These are phyloP conservation scores for Endothia cerciana DNA, from an alignment of 2,329 filamentous ascomycete species.

Conservation along the genomic window DNA sequence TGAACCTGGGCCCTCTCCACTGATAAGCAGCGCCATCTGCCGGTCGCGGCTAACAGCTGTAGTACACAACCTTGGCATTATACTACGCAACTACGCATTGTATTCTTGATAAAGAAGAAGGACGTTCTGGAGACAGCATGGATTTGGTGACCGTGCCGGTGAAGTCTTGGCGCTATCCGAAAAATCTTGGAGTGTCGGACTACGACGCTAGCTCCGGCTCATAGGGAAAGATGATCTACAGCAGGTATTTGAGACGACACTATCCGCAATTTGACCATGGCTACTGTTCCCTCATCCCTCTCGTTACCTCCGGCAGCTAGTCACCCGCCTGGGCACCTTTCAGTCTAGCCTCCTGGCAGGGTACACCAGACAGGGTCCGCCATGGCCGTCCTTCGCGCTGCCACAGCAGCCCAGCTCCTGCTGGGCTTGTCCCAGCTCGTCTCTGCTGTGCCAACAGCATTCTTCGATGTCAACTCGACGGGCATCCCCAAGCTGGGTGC, in stretches of 20 bases:
- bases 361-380: background rate
- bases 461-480: conserved; percentile 24
- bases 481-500: conserved; percentile 49
- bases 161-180: background rate
- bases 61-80: background rate
- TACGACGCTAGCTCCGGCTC: background rate
- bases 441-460: conserved; percentile 33
- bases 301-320: background rate
- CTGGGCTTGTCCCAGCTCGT: conserved; percentile 39
- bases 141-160: background rate
- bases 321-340: background rate
- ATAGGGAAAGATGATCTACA: background rate
- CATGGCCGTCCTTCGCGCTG: conserved; percentile 21
- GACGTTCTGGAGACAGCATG: background rate
- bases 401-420: conserved; percentile 17
- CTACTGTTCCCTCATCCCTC: background rate
- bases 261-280: no score
- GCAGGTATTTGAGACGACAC: background rate
- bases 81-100: background rate
- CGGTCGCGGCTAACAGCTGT: background rate
- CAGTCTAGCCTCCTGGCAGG: background rate
- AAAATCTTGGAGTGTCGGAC: background rate
- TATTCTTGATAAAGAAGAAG: background rate
- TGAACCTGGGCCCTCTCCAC: background rate
- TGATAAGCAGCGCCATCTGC: background rate